Base-by-base conservation (phyloP, 176 grass and related monocot genomes). In the Ensete glaucum region DNA sequence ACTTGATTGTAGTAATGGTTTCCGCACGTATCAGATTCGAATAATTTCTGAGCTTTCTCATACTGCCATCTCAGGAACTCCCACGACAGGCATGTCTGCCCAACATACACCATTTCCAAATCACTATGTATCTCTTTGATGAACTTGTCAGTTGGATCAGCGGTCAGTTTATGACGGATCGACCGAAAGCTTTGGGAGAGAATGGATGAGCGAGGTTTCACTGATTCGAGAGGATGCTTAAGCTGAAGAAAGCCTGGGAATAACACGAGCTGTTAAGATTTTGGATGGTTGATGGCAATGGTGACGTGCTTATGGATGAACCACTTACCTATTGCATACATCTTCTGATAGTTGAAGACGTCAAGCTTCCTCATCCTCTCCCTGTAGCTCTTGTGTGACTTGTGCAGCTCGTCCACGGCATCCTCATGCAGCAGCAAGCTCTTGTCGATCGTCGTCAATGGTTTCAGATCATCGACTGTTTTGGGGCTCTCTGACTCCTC, bases 351-450 rank as follows among this genome's bases (percentile, higher is more conserved):
- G 64, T 90, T 94, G 62, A 91, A 54, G 59, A 99, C 94, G 67
- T 99, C 96, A 51, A 99, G 83, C 79, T 95, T 99, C 79, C 96
- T 88, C 96, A 99, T 99, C 79, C 88, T 94, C 75, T 99, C 96
- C 73, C 91, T 88, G 67, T 99, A 99, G 80, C 84, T 91, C 76
- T 91, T 89, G 75, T 89, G 91, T 69, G 89, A 99, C 79, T 94
- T 99, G 59, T 99, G 89, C 81, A 99, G 78, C 80, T 94, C 96
- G 13, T 94, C 91, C 88, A 95, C 91, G 0, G 91, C 86, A 34
- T 91, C 96, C 58, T 99, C 96, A 0, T 81, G 96, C 11, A 95
- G 69, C 69, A 95, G 34, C 34, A 43, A 91, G 64, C 89, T 94
- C 50, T 92, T 81, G 5, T 99, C 91, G 34, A 43, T 43, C 1